Base-by-base conservation (phyloP, 1,139 yeast genomes). In the Yamadazyma atmosphaerica region DNA sequence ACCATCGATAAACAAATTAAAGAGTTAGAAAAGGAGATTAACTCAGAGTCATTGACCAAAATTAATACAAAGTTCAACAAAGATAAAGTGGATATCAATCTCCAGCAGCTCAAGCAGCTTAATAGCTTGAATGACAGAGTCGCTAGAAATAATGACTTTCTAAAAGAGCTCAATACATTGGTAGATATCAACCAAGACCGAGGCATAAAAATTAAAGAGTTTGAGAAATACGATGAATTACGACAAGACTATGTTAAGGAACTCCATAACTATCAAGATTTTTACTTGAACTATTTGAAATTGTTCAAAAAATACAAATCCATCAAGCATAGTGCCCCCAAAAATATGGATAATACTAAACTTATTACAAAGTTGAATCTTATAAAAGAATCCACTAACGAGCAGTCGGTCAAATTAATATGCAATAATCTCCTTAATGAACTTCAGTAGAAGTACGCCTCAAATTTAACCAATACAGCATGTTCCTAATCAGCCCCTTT, bases 251-350 rank as follows among this genome's bases (percentile, higher is more conserved):
- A 63, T 42, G 42, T 66, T 8, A 50, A 49, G 7, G 73, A 68
- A 40, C 47, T 67, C 22, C 49, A 52, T 17, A 58, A 52, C 32
- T 59, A 63, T 13, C 63, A 60, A 43, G 46, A 42, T 11, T 56
- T 68, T 34, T 65, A 65, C 45, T 52, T 61, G 35, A 64, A 65
- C 12, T 76, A 72, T 47, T 64, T 69, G 44, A 56, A 60, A 38
- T 58, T 76, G 22, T 65, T 68, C 23, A 50, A 61, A 34, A 72
- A 71, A 47, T 74, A 75, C 49, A 60, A 66, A 30, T 59, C 58
- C 12, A 51, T 73, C 42, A 71, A 68, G 40, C 3, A 12, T 13
- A 42, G 45, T 32, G 47, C 51, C 21, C 18, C 32, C n/a, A n/a
- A n/a, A 2, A 18, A 11, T n/a, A 15, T 12, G 5, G 31, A 28